These are phyloP conservation scores for Gaillardinia entomophila DNA, from an alignment of 805 yeast species.

Conservation along the genomic window DNA sequence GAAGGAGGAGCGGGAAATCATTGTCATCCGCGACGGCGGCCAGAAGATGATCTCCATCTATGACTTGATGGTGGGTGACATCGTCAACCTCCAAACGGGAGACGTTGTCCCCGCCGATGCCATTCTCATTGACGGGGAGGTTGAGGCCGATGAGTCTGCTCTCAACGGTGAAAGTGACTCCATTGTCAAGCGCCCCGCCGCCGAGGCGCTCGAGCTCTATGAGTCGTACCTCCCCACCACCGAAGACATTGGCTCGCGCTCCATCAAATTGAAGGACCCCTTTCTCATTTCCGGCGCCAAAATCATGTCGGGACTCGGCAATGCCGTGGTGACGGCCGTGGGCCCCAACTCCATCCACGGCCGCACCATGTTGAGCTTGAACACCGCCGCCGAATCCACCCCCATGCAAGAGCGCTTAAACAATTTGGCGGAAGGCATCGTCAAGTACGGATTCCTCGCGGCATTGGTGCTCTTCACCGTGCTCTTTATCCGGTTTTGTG, in stretches of 20 bases:
- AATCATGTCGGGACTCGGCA: conserved; percentile 79
- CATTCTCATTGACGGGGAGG: conserved; percentile 62
- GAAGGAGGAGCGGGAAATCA: conserved; percentile 76
- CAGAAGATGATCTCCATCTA: conserved; percentile 65
- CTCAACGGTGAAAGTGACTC: conserved; percentile 93
- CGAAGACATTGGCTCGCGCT: conserved; percentile 39
- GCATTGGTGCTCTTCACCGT: conserved; percentile 79
- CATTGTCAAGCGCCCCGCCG: conserved; percentile 60
- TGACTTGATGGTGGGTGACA: conserved; percentile 81
- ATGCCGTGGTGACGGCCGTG: conserved; percentile 81
- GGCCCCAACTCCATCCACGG: conserved; percentile 91
- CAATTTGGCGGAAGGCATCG: conserved; percentile 83
- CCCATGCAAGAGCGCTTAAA: conserved; percentile 84
- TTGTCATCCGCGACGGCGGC: conserved; percentile 68
- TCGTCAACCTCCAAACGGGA: conserved; percentile 82
- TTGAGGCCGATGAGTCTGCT: conserved; percentile 89
- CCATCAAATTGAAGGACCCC: conserved; percentile 57
- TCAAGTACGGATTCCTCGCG: conserved; percentile 87
- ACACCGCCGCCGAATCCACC: conserved; percentile 73
- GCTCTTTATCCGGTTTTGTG: conserved; percentile 68
- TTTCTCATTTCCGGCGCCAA: conserved; percentile 89
- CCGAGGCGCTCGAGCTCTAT: conserved; percentile 28
- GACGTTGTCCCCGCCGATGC: conserved; percentile 91
- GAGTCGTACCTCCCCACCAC: conserved; percentile 16
- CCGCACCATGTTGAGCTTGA: conserved; percentile 76